Base-by-base conservation (phyloP, 139 green algal genomes). In the Chlorella sorokiniana region DNA sequence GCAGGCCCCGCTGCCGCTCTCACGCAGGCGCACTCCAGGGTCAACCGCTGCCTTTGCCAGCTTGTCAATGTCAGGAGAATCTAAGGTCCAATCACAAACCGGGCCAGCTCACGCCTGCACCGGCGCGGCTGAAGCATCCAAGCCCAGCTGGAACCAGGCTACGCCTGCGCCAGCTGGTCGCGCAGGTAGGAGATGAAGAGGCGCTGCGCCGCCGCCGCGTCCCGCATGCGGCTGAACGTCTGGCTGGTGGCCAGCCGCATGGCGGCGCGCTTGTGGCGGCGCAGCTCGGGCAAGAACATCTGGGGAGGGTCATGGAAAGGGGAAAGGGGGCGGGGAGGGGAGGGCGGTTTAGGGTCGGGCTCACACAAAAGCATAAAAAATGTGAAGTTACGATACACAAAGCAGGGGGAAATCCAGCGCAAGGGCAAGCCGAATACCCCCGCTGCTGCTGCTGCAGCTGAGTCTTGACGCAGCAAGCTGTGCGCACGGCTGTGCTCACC, bases 181-280 rank as follows among this genome's bases (percentile, higher is more conserved):
- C 83, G 83, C n/a, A 98, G 74, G 86, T 95, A 97, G 33, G 94
- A 90, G 14, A 96, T 83, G 82, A 98, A 98, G 87, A 98, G 88
- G 29, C 90, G 83, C 73, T 89, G 82, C 4, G 91, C 94, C 7
- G 82, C 79, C 9, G 83, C 70, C 1, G 82, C 72, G 68, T 94
- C 90, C 14, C 70, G 42, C 54, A 94, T 37, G 11, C 87, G 76
- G 4, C 84, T 84, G 62, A 89, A 90, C 18, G 83, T 88, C 44
- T 94, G 87, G 73, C 94, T 92, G 11, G 95, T 97, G 40, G 91
- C 91, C 51, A 97, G 82, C 86, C 94, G 94, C 20, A 98, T 71
- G 81, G 97, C 98, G 4, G 80, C 73, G 25, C 95, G 86, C 88
- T 98, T 98, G 82, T 95, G 91, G 18, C 94, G 87, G 1, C 94